Evolutionary conservation across 495 filamentous ascomycete species (phyloP).

Genomic region (Staphylotrichum longicolle): DNA sequence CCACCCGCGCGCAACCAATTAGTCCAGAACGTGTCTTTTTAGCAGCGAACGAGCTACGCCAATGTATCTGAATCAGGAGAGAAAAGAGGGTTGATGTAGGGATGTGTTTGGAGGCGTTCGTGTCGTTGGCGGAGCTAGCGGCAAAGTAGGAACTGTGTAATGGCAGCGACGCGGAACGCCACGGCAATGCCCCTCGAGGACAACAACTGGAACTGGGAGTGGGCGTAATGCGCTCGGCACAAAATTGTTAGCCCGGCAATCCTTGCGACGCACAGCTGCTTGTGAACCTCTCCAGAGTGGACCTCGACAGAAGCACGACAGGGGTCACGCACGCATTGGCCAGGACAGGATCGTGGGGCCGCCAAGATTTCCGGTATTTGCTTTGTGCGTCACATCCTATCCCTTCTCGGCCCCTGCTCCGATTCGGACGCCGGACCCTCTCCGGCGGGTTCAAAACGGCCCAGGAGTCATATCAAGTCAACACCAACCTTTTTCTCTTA

Average conservation of each 20-base stretch:
- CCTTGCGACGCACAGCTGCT: constrained; percentile 4
- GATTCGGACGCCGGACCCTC: not conserved
- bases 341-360: not conserved
- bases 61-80: not conserved
- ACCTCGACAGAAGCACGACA: not conserved
- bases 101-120: not conserved
- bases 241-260: constrained; percentile 18
- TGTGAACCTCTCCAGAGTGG: not conserved
- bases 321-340: not conserved
- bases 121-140: not conserved
- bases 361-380: constrained; percentile 3
- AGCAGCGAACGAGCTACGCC: not conserved
- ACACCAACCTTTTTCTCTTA: not conserved
- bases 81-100: not conserved
- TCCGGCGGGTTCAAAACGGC: not conserved
- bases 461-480: not conserved
- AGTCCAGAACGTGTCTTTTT: not conserved
- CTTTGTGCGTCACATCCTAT: constrained; percentile 7
- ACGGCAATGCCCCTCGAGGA: constrained; percentile 19
- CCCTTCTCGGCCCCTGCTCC: not conserved
- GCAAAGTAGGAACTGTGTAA: not conserved
- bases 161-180: constrained; percentile 9
- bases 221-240: not conserved
- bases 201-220: not conserved
- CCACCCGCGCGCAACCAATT: constrained; percentile 3